These are phyloP conservation scores for Eutrema heterophyllum DNA, from an alignment of 345 rosid species.

Conservation along the genomic window DNA sequence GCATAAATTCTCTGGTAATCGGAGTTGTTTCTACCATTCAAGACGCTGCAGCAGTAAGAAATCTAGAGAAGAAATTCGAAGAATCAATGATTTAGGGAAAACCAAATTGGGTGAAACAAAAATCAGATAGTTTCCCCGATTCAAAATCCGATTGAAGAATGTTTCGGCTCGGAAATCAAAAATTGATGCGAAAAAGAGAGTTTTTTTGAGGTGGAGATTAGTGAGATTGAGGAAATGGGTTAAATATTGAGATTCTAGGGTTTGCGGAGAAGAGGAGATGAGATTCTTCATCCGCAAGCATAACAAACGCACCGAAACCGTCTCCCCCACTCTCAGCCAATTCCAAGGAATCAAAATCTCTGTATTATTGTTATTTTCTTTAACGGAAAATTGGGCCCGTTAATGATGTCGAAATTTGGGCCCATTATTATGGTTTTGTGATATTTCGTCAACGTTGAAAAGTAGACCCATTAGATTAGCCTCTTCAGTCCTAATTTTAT, in stretches of 20 bases:
- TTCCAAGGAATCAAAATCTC: neutral
- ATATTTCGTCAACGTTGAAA: neutral
- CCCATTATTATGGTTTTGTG: neutral
- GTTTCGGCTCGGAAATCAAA: too few relatives aligned
- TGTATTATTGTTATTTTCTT: neutral
- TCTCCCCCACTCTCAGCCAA: neutral
- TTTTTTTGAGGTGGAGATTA: neutral
- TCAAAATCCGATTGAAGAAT: too few relatives aligned
- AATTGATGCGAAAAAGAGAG: neutral
- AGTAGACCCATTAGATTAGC: neutral
- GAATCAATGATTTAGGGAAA: neutral
- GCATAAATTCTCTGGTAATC: slow-evolving; percentile 50
- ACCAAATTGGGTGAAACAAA: neutral
- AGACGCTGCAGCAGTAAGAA: slow-evolving; percentile 19
- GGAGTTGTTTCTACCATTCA: slow-evolving; percentile 86
- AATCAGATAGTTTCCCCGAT: too few relatives aligned
- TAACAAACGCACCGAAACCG: slow-evolving; percentile 14
- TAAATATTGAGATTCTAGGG: neutral
- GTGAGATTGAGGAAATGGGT: neutral
- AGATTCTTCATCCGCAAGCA: slow-evolving; percentile 19
- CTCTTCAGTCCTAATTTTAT: neutral
- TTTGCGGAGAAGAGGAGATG: neutral
- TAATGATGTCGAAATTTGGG: neutral
- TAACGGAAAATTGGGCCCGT: neutral
- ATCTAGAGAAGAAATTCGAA: neutral